These are phyloP conservation scores for Aspergillus ibericus DNA, from an alignment of 2,329 filamentous ascomycete genomes.

Conservation along the genomic window DNA sequence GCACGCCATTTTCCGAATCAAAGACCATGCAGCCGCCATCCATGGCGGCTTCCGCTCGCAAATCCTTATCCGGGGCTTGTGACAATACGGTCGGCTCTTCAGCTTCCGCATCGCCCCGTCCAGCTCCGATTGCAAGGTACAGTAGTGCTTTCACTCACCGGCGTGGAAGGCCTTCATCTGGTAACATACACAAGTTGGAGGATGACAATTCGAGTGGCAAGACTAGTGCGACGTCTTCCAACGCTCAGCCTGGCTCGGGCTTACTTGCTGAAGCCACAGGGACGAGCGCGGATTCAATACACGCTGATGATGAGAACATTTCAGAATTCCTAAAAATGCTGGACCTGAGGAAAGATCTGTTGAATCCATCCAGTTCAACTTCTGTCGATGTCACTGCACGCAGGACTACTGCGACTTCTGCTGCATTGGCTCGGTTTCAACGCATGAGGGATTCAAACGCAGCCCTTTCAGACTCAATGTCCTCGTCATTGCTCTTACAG, in stretches of 20 bases:
- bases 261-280: constrained; percentile 69
- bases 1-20: constrained; percentile 43
- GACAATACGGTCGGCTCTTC: constrained; percentile 65
- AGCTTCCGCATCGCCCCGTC: constrained; percentile 73
- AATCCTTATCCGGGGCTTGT: constrained; percentile 54
- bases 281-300: constrained; percentile 64
- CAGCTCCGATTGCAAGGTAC: constrained; percentile 75
- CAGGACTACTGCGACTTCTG: constrained; percentile 73
- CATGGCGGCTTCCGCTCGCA: constrained; percentile 39
- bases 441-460: constrained; percentile 87
- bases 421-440: constrained; percentile 81
- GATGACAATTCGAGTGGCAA: constrained; percentile 61
- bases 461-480: constrained; percentile 87
- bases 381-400: constrained; percentile 68
- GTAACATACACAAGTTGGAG: constrained; percentile 61
- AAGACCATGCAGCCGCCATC: constrained; percentile 41
- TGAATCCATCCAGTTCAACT: constrained; percentile 59
- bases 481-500: constrained; percentile 81
- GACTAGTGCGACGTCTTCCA: constrained; percentile 52
- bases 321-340: constrained; percentile 88
- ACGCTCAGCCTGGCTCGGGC: constrained; percentile 70
- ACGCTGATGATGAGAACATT: constrained; percentile 87
- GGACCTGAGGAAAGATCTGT: constrained; percentile 84
- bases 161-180: constrained; percentile 72
- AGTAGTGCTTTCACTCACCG: constrained; percentile 94